phyloP scores from a whole-genome alignment of 495 filamentous ascomycete species.

The Pyrenula aspistea region DNA sequence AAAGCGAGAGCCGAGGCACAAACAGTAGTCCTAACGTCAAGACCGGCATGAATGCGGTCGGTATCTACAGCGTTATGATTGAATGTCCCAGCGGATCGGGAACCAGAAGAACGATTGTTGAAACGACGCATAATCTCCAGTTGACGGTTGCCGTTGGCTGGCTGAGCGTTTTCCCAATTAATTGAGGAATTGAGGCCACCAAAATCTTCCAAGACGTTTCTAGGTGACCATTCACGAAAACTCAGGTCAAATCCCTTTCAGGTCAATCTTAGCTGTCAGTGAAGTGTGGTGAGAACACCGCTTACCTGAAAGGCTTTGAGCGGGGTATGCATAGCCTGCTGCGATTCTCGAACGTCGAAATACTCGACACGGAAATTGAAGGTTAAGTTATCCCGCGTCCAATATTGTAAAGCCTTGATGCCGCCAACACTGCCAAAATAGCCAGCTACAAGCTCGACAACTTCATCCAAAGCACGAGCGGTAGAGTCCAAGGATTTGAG shows the following conservation, averaged over 20 bases:
- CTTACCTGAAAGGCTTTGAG: constrained; percentile 28
- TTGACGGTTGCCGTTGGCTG: no score
- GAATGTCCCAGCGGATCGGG: not conserved
- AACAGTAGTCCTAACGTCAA: constrained; percentile 66
- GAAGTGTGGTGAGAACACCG: no score
- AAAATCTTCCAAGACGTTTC: not conserved
- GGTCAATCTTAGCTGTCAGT: no score
- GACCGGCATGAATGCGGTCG: constrained; percentile 49
- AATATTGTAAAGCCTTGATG: constrained; percentile 23
- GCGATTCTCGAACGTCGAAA: constrained; percentile 30
- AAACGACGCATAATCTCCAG: not conserved
- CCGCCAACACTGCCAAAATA: constrained; percentile 42
- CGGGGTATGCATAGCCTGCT: constrained; percentile 22
- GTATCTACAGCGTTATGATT: constrained; percentile 60
- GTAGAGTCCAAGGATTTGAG: constrained; percentile 14
- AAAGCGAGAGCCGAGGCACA: constrained; percentile 12
- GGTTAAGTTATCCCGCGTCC: constrained; percentile 16
- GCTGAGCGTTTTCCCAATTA: no score
- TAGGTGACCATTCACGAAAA: not conserved
- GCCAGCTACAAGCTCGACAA: constrained; percentile 32
- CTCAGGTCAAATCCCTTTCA: not conserved
- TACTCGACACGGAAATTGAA: constrained; percentile 38
- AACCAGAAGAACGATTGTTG: not conserved
- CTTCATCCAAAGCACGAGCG: constrained; percentile 9
- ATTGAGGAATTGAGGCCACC: no score